A percentile compares a stretch with the other conserved stretches of the same genome.
Conservation (phyloP, 805 yeast genomes). For the Yarrowia deformans region DNA sequence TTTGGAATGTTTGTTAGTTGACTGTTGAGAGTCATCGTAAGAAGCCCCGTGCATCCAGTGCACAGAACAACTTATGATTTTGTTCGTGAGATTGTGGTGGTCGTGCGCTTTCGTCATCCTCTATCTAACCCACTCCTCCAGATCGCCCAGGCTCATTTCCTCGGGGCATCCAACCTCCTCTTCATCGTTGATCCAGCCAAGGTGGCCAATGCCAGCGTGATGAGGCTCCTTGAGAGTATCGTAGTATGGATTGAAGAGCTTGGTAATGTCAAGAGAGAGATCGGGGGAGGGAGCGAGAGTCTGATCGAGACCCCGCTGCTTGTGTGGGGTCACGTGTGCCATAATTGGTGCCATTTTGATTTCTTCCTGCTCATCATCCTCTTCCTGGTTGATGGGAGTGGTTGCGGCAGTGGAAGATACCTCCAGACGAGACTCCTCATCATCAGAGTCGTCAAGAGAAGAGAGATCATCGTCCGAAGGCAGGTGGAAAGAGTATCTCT, state of each 20-base stretch:
- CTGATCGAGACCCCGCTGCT: conserved; percentile 27
- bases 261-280: conserved; percentile 29
- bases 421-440: conserved; percentile 28
- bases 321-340: conserved; percentile 1
- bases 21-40: conserved; percentile 26
- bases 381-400: conserved; percentile 27
- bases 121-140: conserved; percentile 32
- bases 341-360: conserved; percentile 12
- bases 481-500: conserved; percentile 31
- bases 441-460: conserved; percentile 28
- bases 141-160: conserved; percentile 22
- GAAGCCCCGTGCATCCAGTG: conserved; percentile 21
- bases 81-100: conserved; percentile 4
- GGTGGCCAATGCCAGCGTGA: conserved; percentile 9
- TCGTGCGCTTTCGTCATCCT: not conserved
- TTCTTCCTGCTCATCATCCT: conserved; percentile 13
- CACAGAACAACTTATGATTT: conserved; percentile 4
- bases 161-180: conserved; percentile 39
- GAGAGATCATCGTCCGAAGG: conserved; percentile 33
- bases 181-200: conserved; percentile 35
- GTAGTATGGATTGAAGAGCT: conserved; percentile 34
- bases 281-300: conserved; percentile 16
- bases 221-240: conserved; percentile 19
- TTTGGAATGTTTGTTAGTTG: conserved; percentile 18
- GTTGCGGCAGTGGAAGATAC: conserved; percentile 34